These are phyloP conservation scores for Phaeosphaeriaceae sp. DNA, from an alignment of 2,329 filamentous ascomycete species.

Conservation along the genomic window DNA sequence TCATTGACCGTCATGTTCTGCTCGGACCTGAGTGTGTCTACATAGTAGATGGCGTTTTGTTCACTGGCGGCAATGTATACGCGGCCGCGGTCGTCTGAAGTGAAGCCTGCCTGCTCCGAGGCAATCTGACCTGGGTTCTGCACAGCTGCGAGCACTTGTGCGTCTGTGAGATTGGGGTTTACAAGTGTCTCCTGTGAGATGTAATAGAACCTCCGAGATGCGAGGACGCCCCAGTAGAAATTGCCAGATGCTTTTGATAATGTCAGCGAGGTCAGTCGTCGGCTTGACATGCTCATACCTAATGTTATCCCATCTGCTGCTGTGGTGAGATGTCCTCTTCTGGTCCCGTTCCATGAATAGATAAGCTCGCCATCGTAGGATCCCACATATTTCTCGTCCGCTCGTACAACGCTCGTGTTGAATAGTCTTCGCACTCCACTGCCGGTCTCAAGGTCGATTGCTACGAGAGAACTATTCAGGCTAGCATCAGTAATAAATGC, in stretches of 20 bases:
- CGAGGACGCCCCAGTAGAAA: conserved; percentile 53
- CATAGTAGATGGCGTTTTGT: conserved; percentile 55
- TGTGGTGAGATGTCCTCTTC: conserved; percentile 36
- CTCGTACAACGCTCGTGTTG: conserved; percentile 44
- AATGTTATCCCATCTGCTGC: conserved; percentile 51
- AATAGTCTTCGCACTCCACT: conserved; percentile 46
- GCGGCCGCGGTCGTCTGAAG: conserved; percentile 50
- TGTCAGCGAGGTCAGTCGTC: conserved; percentile 1
- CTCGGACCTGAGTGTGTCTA: conserved; percentile 47
- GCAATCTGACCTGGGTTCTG: conserved; percentile 50
- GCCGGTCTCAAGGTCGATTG: conserved; percentile 49
- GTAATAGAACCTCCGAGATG: conserved; percentile 52
- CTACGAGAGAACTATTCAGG: conserved; percentile 46
- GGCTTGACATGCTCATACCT: conserved; percentile 5
- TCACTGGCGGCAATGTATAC: conserved; percentile 53
- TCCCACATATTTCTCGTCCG: conserved; percentile 51
- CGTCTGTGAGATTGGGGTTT: conserved; percentile 42
- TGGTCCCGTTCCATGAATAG: conserved; percentile 48
- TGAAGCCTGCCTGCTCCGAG: conserved; percentile 53
- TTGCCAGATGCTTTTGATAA: conserved; percentile 42
- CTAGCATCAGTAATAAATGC: conserved; percentile 54
- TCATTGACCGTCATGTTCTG: conserved; percentile 47
- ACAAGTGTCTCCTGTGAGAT: conserved; percentile 46
- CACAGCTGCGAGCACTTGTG: conserved; percentile 46
- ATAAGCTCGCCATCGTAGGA: conserved; percentile 46